Evolutionary conservation across 306 rosid species (phyloP).

Genomic region (Pachyrhizus erosus): DNA sequence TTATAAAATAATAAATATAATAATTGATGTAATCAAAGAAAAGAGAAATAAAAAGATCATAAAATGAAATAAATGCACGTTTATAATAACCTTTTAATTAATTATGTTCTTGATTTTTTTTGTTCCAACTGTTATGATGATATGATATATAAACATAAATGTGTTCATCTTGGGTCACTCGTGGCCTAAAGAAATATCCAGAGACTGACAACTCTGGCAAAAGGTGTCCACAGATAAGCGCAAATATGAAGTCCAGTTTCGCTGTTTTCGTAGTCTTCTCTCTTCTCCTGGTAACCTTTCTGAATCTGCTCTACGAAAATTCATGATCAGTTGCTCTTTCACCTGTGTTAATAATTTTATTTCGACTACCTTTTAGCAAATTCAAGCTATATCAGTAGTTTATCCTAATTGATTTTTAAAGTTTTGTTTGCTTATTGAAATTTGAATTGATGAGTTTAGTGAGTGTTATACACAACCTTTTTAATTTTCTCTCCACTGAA

Average conservation of each 20-base stretch:
- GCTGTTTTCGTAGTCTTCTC: slow-evolving; percentile 45
- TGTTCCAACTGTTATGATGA: slow-evolving; percentile 13
- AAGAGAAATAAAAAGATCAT: background rate
- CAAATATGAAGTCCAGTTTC: slow-evolving; percentile 54
- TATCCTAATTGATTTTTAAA: background rate
- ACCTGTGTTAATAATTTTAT: background rate
- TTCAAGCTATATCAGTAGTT: background rate
- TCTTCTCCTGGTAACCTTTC: slow-evolving; percentile 62
- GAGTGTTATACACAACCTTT: background rate
- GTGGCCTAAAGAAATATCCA: slow-evolving; percentile 24
- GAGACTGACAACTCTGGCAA: slow-evolving; percentile 31
- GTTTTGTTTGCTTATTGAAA: background rate
- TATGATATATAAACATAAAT: background rate
- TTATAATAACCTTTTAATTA: background rate
- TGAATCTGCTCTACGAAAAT: background rate
- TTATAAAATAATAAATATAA: too few species aligned
- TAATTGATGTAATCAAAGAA: too few species aligned
- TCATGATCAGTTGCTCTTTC: background rate
- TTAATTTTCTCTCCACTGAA: background rate
- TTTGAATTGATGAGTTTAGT: background rate
- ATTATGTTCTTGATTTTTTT: background rate
- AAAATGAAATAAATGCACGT: background rate
- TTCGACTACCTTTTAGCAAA: background rate
- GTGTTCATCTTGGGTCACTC: background rate
- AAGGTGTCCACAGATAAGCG: background rate